Base-by-base conservation (phyloP, 2,329 filamentous ascomycete species). In the Amauroascus niger region DNA sequence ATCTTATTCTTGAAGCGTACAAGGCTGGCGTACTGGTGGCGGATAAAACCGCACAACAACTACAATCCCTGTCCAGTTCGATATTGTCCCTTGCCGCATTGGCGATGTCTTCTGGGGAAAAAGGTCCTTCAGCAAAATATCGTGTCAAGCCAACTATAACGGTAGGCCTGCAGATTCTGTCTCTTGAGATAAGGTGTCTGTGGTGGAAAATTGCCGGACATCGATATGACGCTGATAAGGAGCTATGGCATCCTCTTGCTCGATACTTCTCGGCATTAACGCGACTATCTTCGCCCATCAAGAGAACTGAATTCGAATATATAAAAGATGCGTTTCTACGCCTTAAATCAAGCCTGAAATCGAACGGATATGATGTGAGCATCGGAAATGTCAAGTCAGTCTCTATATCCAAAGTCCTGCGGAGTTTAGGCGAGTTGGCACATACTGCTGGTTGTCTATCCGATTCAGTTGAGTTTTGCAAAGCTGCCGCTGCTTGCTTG, bases 171-270 rank as follows among this genome's bases (percentile, higher is more conserved):
- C 69, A 74, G 56, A 53, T 74, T n/a, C 49, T 71, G 46, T 67
- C 69, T 14, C 59, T 74, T 46, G 71, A 75, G 57, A 63, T 72
- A 54, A 65, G 69, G 39, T 65, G 62, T 40, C 62, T 68, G 54
- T 70, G 70, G 33, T 75, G 73, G 73, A 68, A 67, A 37, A 44
- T 73, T 7, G 65, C 69, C 3, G 65, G 66, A 2, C 72, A 74
- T 58, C 53, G 65, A n/a, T 68, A 67, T 18, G 68, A 76, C 33
- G 62, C 69, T 41, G 61, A 56, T 3, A 69, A 66, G 52, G 74
- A 76, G 48, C 60, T 76, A 41, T 71, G 70, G 60, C 67, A 70
- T 43, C 73, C 72, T 28, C 64, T 76, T 49, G 60, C 67, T 32
- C 66, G 67, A 13, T 74, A 69, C 40, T 59, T 75, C 22, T 66